Base-by-base conservation (phyloP, 1,284 basidiomycete species). In the Tranzscheliella williamsii region DNA sequence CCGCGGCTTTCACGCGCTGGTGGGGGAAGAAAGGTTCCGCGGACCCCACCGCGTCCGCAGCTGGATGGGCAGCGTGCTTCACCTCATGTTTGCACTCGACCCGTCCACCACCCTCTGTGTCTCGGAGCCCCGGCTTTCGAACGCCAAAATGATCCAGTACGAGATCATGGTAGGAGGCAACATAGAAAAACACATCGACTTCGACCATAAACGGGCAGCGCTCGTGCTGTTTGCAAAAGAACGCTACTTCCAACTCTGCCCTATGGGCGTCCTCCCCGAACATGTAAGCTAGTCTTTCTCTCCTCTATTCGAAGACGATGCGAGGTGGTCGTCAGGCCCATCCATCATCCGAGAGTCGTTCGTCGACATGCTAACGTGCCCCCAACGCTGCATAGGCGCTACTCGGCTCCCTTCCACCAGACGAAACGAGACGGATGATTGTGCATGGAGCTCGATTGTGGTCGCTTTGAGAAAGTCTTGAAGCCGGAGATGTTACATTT, bases 41-140 rank as follows among this genome's bases (percentile, higher is more conserved):
- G 73, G 73, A 2, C 66, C 72, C 1, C 64, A 74, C 32, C 37
- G 72, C 1, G 73, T 76, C 12, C 52, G 72, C 1, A 55, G 62
- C 12, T 76, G 73, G 73, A 76, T 76, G 73, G 69, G 68, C 24
- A 64, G 63, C 21, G 44, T 72, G 8, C 58, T 76, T n/a, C 65
- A 74, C 17, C 43, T 76, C 29, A 60, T 72, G 48, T 75, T 72
- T 31, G 33, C 69, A 32, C 52, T 75, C 20, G 72, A 75, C 21
- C 58, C 66, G 0, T 56, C 58, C 31, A 73, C 72, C 20, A 29
- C 38, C 23, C 62, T 49, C 38, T 54, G 66, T 29, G 61, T 74
- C 8, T 66, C 65, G 16, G 73, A 76, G 44, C 73, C 73, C 8
- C 41, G 72, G 4, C 57, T 71, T 21, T 61, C 45, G 17, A 76